These are phyloP conservation scores for Coffea humblotiana DNA, from an alignment of 305 asterid genomes.

Conservation along the genomic window DNA sequence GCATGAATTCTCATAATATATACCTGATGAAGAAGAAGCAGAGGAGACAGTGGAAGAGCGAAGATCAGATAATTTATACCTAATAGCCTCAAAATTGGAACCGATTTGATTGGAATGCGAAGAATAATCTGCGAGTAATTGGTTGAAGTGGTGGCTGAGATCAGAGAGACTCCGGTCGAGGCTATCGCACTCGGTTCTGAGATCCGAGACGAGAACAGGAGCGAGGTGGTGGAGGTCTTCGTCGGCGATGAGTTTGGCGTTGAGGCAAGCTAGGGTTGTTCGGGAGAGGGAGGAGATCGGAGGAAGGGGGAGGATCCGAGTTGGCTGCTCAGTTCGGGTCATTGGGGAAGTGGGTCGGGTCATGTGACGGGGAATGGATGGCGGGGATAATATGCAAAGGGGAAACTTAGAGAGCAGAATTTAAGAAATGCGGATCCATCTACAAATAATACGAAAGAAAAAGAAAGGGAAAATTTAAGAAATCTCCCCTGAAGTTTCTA, in stretches of 20 bases:
- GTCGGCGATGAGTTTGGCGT: conserved; percentile 51
- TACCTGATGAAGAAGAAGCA: conserved; percentile 40
- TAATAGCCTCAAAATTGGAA: conserved; percentile 41
- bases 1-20: neutral
- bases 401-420: no score
- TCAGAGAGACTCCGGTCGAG: conserved; percentile 57
- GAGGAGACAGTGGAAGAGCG: conserved; percentile 47
- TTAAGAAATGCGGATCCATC: no score
- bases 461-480: no score
- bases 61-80: conserved; percentile 53
- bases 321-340: conserved; percentile 26
- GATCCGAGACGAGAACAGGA: conserved; percentile 61
- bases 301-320: conserved; percentile 48
- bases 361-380: neutral
- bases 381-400: no score
- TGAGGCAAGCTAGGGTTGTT: conserved; percentile 58
- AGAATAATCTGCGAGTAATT: conserved; percentile 47
- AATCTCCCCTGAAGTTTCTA: no score
- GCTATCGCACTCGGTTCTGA: conserved; percentile 52
- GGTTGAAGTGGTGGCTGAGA: conserved; percentile 48
- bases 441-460: no score
- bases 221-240: conserved; percentile 62
- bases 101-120: conserved; percentile 53
- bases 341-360: conserved; percentile 14
- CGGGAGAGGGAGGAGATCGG: conserved; percentile 56